Evolutionary conservation across 225 moss, liverwort and hornwort genomes (phyloP).

Genomic region (Rhytidiadelphus loreus): DNA sequence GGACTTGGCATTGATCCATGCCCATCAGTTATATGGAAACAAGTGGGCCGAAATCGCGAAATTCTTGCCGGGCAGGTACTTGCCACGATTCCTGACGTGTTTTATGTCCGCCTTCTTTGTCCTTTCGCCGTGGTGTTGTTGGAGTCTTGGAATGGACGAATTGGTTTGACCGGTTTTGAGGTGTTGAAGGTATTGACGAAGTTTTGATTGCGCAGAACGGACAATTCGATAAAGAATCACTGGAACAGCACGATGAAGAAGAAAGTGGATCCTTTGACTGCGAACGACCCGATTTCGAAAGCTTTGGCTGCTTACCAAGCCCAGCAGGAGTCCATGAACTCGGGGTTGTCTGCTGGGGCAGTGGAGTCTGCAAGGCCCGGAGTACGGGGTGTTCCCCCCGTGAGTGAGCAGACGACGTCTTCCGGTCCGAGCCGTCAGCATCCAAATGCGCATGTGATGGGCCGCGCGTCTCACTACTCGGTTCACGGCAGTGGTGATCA

Average conservation of each 20-base stretch:
- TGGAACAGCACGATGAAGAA: constrained; percentile 99
- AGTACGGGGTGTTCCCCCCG: constrained; percentile 4
- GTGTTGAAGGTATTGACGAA: background rate
- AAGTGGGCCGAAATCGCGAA: constrained; percentile 99
- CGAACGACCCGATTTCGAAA: constrained; percentile 82
- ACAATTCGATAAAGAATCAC: constrained; percentile 98
- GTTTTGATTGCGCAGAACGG: constrained; percentile 44
- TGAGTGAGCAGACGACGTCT: constrained; percentile 26
- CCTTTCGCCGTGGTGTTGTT: background rate
- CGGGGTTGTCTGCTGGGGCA: background rate
- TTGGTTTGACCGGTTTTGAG: too few species aligned
- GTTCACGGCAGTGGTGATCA: constrained; percentile 22
- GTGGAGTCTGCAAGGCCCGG: background rate
- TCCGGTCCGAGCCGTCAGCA: constrained; percentile 28
- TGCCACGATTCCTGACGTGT: too few species aligned
- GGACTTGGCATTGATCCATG: constrained; percentile 72
- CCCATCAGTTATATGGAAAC: constrained; percentile 84
- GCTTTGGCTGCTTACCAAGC: constrained; percentile 88
- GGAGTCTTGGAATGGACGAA: background rate
- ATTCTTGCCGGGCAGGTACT: constrained; percentile 81
- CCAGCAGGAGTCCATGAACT: constrained; percentile 68
- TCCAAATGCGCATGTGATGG: background rate
- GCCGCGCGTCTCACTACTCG: constrained; percentile 11
- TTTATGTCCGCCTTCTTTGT: too few species aligned
- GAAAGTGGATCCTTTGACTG: constrained; percentile 82